Conservation (phyloP, 192 early-diverging fungal species). For the Rhizophagus prolifer region DNA sequence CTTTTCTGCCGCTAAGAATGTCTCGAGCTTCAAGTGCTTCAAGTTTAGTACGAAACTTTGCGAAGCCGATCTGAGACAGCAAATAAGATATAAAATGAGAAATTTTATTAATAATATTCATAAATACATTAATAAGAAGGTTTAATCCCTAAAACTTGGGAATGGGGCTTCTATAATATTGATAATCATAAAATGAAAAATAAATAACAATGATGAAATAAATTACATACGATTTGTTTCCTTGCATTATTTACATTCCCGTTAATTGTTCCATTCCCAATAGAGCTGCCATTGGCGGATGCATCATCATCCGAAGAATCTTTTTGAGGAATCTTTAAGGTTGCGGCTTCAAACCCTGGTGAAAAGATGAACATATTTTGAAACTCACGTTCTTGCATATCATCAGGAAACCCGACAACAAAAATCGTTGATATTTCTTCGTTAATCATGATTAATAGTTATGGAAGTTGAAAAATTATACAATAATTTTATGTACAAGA, state of each 20-base stretch:
- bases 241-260: slow-evolving; percentile 56
- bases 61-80: slow-evolving; percentile 88
- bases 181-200: too few relatives aligned
- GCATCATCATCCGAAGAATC: slow-evolving; percentile 58
- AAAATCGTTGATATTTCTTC: slow-evolving; percentile 99
- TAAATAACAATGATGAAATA: background rate
- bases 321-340: slow-evolving; percentile 82
- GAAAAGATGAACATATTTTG: slow-evolving; percentile 99
- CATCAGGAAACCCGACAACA: slow-evolving; percentile 98
- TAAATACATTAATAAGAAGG: background rate
- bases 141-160: background rate
- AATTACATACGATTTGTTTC: slow-evolving; percentile 85
- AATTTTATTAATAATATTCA: background rate
- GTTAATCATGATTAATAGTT: slow-evolving; percentile 31
- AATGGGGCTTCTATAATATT: background rate
- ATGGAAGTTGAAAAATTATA: background rate
- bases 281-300: slow-evolving; percentile 16
- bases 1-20: slow-evolving; percentile 85
- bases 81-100: background rate
- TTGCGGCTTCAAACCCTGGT: slow-evolving; percentile 96
- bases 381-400: slow-evolving; percentile 98
- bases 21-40: slow-evolving; percentile 93
- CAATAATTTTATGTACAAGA: background rate
- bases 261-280: slow-evolving; percentile 34
- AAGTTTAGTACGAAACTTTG: slow-evolving; percentile 87